Conservation (phyloP, 116 monocot genomes). For the Iris pallida region DNA sequence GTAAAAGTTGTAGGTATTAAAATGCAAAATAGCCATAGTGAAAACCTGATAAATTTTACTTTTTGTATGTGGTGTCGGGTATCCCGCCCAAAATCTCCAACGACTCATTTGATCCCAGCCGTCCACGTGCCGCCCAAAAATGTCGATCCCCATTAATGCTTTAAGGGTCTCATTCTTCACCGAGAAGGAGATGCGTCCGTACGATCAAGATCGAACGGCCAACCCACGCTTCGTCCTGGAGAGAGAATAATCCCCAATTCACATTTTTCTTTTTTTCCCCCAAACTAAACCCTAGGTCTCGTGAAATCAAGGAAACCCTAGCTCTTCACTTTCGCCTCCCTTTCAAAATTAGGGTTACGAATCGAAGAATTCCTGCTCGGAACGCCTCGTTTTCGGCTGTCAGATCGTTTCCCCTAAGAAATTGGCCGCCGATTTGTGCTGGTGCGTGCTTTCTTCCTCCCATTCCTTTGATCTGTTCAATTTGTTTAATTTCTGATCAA, state of each 20-base stretch:
- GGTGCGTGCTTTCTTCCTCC: conserved; percentile 29
- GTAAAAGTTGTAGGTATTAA: too few species aligned
- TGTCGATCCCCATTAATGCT: background rate
- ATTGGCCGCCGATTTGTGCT: conserved; percentile 19
- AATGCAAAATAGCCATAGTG: too few species aligned
- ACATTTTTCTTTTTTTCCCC: conserved; percentile 7
- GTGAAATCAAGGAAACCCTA: conserved; percentile 61
- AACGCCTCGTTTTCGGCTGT: conserved; percentile 1
- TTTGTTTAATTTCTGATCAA: background rate
- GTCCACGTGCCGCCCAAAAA: conserved; percentile 11
- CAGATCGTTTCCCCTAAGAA: conserved; percentile 18
- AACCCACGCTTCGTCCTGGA: background rate
- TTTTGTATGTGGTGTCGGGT: too few species aligned
- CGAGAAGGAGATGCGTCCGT: background rate
- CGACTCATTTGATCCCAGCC: conserved; percentile 2
- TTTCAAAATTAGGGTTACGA: conserved; percentile 20
- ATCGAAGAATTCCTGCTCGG: conserved; percentile 9
- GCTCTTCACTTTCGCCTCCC: conserved; percentile 12
- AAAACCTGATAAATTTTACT: too few species aligned
- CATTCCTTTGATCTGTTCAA: conserved; percentile 11
- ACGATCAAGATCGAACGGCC: conserved; percentile 38
- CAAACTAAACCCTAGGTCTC: conserved; percentile 30
- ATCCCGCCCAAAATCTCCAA: too few species aligned
- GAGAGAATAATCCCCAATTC: conserved; percentile 7
- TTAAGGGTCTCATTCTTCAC: background rate